Conservation (phyloP, 2,329 filamentous ascomycete genomes). For the Thielaviopsis ethacetica region DNA sequence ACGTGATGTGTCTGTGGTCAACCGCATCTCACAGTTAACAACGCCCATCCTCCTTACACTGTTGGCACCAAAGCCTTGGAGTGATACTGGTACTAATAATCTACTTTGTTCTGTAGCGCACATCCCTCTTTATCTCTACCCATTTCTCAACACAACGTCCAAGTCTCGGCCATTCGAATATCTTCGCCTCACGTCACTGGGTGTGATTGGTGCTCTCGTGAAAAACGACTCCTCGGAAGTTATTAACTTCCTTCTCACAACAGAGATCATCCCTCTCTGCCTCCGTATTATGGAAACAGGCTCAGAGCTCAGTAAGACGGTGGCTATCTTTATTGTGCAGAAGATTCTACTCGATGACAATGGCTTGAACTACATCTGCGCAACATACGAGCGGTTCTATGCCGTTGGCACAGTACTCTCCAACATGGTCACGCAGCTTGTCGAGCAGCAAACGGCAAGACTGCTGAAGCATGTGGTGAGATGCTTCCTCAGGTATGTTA, state of each 20-base stretch:
- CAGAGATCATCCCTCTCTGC: slow-evolving; percentile 94
- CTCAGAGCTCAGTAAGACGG: slow-evolving; percentile 94
- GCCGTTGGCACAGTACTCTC: slow-evolving; percentile 92
- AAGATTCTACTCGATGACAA: slow-evolving; percentile 97
- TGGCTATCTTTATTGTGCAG: slow-evolving; percentile 98
- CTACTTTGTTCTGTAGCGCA: slow-evolving; percentile 45
- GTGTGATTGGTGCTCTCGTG: slow-evolving; percentile 89
- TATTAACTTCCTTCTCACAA: slow-evolving; percentile 96
- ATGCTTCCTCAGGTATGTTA: slow-evolving; percentile 74
- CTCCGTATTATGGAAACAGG: slow-evolving; percentile 98
- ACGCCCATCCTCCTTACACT: neutral
- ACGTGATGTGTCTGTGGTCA: slow-evolving; percentile 17
- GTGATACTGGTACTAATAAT: neutral
- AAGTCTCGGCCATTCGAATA: slow-evolving; percentile 98
- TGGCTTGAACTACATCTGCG: slow-evolving; percentile 93
- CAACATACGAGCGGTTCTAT: slow-evolving; percentile 96
- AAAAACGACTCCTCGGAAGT: slow-evolving; percentile 98
- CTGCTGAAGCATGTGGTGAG: slow-evolving; percentile 94
- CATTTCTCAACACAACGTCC: slow-evolving; percentile 95
- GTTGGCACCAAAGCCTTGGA: neutral
- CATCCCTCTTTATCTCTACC: slow-evolving; percentile 93
- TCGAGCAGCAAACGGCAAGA: slow-evolving; percentile 91
- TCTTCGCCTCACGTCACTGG: slow-evolving; percentile 82
- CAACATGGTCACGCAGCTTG: slow-evolving; percentile 96
- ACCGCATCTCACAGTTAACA: neutral